Base-by-base conservation (phyloP, 2,329 filamentous ascomycete genomes). In the Sarocladiaceae sp. region DNA sequence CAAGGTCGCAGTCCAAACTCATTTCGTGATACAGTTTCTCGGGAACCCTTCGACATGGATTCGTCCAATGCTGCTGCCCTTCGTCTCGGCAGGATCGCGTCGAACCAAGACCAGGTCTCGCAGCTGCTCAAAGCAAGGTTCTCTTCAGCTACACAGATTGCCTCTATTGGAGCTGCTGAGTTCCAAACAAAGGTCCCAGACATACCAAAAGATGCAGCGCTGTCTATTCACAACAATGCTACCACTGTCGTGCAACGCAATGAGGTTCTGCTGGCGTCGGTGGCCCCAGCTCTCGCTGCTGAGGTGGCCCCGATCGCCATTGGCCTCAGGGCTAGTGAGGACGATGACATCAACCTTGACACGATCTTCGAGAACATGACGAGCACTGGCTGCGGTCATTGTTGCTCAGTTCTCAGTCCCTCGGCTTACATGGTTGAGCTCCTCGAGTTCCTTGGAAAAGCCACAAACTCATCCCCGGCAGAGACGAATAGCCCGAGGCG, bases 271-370 rank as follows among this genome's bases (percentile, higher is more conserved):
- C 33, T 35, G 19, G 19, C 33, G 19, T 9, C 21, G 4, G 7
- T 35, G 13, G 16, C 19, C 11, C 16, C 19, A 19, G 33, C 33
- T 6, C 33, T 15, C 9, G 33, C 16, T 19, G 10, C 9, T 18
- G 33, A 19, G 5, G 16, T 35, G 9, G 33, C 33, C 6, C 19
- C 21, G 33, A 40, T 40, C 4, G 35, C 35, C 3, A 15, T 31
- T 13, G 45, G 31, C 5, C 59, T 65, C 1, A 67, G 71, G 27
- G 69, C 74, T 19, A 74, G 80, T 4, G 73, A 76, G 32, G 81
- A 24, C 12, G 20, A 40, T 13, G 35, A 32, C 34, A 35, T 46
- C 35, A 34, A 41, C 26, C 23, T 46, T 18, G 44, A 46, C 35
- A 45, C 29, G 3, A 16, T 46, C 6, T 46, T 46, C 23, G 35